Percentiles rank a stretch among this genome's conserved stretches.
These are phyloP conservation scores for Picea glauca DNA, from an alignment of 75 land plant species.

Conservation along the genomic window DNA sequence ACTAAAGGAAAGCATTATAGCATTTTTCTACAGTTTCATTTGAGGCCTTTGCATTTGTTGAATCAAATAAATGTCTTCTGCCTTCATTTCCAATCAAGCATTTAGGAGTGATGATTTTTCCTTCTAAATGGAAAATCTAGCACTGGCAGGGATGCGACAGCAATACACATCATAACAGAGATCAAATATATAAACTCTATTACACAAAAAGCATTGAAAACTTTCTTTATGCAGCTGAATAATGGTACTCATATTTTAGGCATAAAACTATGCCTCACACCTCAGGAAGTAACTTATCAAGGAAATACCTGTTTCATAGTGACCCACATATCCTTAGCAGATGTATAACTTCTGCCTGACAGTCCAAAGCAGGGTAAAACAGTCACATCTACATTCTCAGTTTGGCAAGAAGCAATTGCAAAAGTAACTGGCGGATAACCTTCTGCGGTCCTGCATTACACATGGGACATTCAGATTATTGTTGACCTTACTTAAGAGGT, in stretches of 20 bases:
- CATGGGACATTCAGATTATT: background rate
- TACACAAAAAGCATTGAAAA: background rate
- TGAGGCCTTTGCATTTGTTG: background rate
- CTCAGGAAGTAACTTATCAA: background rate
- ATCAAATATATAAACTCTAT: background rate
- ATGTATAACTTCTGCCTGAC: slow-evolving; percentile 44
- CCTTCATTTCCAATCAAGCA: background rate
- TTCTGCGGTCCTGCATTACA: slow-evolving; percentile 73
- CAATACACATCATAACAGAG: background rate
- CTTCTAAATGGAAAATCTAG: background rate
- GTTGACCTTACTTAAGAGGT: background rate
- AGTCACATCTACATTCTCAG: slow-evolving; percentile 79
- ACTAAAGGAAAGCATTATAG: background rate
- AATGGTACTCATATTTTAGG: no score
- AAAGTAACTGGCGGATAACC: slow-evolving; percentile 90
- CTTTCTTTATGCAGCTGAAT: background rate
- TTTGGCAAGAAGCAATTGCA: slow-evolving; percentile 91
- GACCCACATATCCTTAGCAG: slow-evolving; percentile 90
- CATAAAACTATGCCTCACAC: no score
- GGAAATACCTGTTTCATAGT: slow-evolving; percentile 68
- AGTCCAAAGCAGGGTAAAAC: slow-evolving; percentile 80
- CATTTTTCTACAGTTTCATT: background rate
- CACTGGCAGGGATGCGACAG: background rate
- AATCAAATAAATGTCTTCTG: background rate
- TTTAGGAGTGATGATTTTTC: background rate